phyloP scores from a whole-genome alignment of 495 filamentous ascomycete species.

The Tuber calosporum region DNA sequence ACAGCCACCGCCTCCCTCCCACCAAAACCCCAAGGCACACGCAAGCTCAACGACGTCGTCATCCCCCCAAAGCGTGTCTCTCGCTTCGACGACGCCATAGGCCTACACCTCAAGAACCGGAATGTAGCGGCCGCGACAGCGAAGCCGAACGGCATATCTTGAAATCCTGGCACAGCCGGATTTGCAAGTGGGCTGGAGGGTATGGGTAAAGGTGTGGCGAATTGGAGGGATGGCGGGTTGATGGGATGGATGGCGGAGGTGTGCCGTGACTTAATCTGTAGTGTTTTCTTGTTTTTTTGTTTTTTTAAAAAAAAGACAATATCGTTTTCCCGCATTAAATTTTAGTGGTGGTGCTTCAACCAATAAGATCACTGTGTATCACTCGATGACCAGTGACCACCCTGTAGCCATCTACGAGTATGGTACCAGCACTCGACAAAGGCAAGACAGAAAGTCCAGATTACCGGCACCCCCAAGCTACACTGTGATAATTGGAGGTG shows the following conservation, averaged over 20 bases:
- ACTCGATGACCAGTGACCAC: not conserved
- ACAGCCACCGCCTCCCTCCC: not conserved
- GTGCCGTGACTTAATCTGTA: not conserved
- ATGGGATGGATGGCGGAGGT: not conserved
- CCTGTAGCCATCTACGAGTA: not conserved
- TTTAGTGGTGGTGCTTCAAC: not conserved
- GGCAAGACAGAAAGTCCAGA: not conserved
- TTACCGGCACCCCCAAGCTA: not conserved
- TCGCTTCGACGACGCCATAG: constrained; percentile 29
- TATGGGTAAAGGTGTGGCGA: not conserved
- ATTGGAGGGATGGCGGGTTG: not conserved
- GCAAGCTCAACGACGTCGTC: constrained; percentile 1
- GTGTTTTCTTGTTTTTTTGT: no score
- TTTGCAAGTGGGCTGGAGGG: not conserved
- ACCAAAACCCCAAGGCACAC: not conserved
- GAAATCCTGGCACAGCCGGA: not conserved
- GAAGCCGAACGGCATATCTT: not conserved
- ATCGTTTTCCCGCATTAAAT: not conserved
- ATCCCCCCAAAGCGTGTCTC: constrained; percentile 17
- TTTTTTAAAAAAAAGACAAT: not conserved
- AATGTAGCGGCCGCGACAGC: not conserved
- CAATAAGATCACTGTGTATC: not conserved
- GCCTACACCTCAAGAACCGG: constrained; percentile 25
- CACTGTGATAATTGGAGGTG: not conserved
- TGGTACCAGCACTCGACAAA: not conserved